Evolutionary conservation across 805 yeast species (phyloP).

Genomic region (Tetrapisispora phaffii): DNA sequence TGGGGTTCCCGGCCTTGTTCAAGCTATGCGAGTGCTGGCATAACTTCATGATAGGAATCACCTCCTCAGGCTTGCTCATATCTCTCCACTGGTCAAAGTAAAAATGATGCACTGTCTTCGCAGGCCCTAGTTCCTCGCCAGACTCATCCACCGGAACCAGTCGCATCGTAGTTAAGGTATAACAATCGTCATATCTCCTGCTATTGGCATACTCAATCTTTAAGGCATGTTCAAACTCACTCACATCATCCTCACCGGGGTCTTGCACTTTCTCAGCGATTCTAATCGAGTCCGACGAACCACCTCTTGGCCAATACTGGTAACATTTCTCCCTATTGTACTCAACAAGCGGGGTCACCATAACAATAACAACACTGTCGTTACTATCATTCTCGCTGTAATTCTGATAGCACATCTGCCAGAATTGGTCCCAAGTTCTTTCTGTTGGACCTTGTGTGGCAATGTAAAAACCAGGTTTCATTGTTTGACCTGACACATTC

Average conservation of each 20-base stretch:
- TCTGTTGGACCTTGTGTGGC: slow-evolving; percentile 76
- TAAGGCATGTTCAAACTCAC: slow-evolving; percentile 16
- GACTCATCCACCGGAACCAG: slow-evolving; percentile 10
- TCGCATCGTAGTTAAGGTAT: slow-evolving; percentile 18
- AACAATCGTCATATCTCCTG: slow-evolving; percentile 15
- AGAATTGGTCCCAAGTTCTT: slow-evolving; percentile 70
- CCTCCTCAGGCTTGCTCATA: slow-evolving; percentile 49
- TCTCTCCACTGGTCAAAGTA: slow-evolving; percentile 80
- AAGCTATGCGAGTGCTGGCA: slow-evolving; percentile 24
- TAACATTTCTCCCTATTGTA: slow-evolving; percentile 64
- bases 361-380: slow-evolving; percentile 49
- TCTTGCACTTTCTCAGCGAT: slow-evolving; percentile 11
- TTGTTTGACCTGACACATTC: slow-evolving; percentile 17
- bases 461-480: slow-evolving; percentile 36
- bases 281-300: slow-evolving; percentile 4
- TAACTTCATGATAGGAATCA: slow-evolving; percentile 28
- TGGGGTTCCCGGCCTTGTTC: slow-evolving; percentile 35
- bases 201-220: slow-evolving; percentile 14
- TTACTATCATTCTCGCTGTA: slow-evolving; percentile 41
- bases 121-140: slow-evolving; percentile 32
- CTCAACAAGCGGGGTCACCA: slow-evolving; percentile 71
- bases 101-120: slow-evolving; percentile 44
- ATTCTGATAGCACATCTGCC: slow-evolving; percentile 66
- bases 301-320: slow-evolving; percentile 57
- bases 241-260: slow-evolving; percentile 17